These are phyloP conservation scores for Sphaerosporella brunnea DNA, from an alignment of 495 filamentous ascomycete species.

Conservation along the genomic window DNA sequence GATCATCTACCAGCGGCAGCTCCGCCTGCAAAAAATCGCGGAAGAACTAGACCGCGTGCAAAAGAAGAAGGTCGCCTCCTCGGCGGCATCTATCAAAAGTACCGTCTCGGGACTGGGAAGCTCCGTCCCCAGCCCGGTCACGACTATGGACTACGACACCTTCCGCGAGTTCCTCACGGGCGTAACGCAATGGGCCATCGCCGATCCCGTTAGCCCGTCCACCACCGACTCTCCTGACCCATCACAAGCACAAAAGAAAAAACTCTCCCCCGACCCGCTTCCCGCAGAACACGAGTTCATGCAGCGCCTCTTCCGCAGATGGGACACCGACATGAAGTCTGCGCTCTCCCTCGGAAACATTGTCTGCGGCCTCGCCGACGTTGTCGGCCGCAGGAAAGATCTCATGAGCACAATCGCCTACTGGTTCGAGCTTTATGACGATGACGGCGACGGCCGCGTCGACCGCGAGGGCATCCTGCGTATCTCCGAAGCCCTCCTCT, in stretches of 20 bases:
- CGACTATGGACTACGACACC: constrained; percentile 88
- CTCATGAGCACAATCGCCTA: constrained; percentile 96
- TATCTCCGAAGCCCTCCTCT: constrained; percentile 85
- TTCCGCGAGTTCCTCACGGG: constrained; percentile 85
- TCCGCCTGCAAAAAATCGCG: constrained; percentile 57
- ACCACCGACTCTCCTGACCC: not conserved
- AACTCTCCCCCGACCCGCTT: constrained; percentile 33
- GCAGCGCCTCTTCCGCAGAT: constrained; percentile 67
- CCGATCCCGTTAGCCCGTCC: constrained; percentile 33
- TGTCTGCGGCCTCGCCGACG: constrained; percentile 69
- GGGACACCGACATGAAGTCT: constrained; percentile 62
- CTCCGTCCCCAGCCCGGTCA: not conserved
- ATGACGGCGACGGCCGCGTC: constrained; percentile 78
- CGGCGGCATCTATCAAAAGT: constrained; percentile 1
- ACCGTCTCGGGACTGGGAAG: not conserved
- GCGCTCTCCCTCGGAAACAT: constrained; percentile 74
- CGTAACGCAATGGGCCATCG: constrained; percentile 78
- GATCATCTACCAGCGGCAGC: constrained; percentile 74
- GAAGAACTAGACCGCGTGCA: constrained; percentile 48
- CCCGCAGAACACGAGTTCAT: constrained; percentile 94
- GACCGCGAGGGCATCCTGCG: constrained; percentile 89
- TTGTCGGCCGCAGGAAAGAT: constrained; percentile 69
- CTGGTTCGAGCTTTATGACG: constrained; percentile 94
- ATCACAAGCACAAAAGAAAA: not conserved
- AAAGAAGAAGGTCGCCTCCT: constrained; percentile 6